These are phyloP conservation scores for Arxiozyma heterogenica DNA, from an alignment of 1,139 yeast genomes.

Conservation along the genomic window DNA sequence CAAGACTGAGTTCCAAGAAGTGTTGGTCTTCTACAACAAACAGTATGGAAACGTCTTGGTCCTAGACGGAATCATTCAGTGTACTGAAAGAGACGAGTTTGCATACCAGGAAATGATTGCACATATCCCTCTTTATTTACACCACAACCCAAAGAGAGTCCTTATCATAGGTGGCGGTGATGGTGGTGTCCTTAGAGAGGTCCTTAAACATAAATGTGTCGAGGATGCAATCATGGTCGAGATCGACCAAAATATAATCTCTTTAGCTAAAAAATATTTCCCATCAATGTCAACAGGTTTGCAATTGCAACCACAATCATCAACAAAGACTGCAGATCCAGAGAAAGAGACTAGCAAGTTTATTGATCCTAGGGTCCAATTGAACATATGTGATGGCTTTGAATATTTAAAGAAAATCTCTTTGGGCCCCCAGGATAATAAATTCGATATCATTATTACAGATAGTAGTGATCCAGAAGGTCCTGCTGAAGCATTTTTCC, in stretches of 20 bases:
- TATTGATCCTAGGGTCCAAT: constrained; percentile 59
- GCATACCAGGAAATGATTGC: constrained; percentile 93
- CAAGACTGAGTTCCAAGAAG: constrained; percentile 78
- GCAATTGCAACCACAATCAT: not conserved
- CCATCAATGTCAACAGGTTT: constrained; percentile 74
- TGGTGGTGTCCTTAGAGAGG: constrained; percentile 90
- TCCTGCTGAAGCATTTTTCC: constrained; percentile 91
- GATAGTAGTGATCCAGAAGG: constrained; percentile 98
- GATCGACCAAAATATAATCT: constrained; percentile 80
- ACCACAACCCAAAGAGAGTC: constrained; percentile 78
- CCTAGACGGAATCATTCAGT: constrained; percentile 83
- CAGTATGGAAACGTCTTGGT: constrained; percentile 86
- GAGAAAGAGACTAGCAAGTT: constrained; percentile 11
- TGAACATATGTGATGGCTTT: constrained; percentile 83
- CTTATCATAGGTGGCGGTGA: constrained; percentile 94
- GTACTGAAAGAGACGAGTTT: constrained; percentile 89
- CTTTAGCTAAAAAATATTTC: constrained; percentile 61
- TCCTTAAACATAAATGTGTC: constrained; percentile 69
- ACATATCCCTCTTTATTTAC: constrained; percentile 79
- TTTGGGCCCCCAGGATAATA: constrained; percentile 32
- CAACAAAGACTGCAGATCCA: constrained; percentile 4
- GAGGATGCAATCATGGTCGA: constrained; percentile 76
- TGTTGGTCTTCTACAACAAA: constrained; percentile 74
- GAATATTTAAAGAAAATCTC: constrained; percentile 48
- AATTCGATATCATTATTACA: constrained; percentile 82